Evolutionary conservation across 1,139 yeast genomes (phyloP), one percentile per base, ranked within the genome.

Genomic region (Martiniozyma asiatica): DNA sequence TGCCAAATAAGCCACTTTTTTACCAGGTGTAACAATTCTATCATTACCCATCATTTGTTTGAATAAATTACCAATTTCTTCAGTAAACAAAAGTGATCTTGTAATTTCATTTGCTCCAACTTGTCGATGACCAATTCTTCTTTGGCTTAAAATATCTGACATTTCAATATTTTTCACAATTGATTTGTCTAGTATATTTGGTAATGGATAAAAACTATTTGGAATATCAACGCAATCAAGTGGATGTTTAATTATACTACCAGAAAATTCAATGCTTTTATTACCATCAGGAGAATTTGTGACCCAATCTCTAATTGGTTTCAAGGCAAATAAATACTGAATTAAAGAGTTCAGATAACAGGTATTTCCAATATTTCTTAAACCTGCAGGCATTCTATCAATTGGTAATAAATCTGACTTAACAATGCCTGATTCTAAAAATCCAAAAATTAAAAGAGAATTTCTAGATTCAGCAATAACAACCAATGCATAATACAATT

Each of bases 321-420:
- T 70, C 30, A 89, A 73, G 8, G 87, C 79, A 55, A 84, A 89
- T 50, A 84, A 87, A 46, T 78, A 89, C 48, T 89, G 98, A 20
- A 89, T 58, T 31, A 89, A 61, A 0, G 96, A 85, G 49, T 89
- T 89, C 48, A 89, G 63, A 44, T 89, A 89, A 53, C 98, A 89
- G 0, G 98, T 87, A 49, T 89, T 89, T 20, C 98, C 97, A 42
- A 85, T 85, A 48, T 89, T 89, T 51, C 79, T 82, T 47, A 89
- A 63, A 0, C 97, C 98, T 5, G 85, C 82, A 0, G 97, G 97
- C 72, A 85, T 73, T 31, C 73, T 68, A 22, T 68, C 75, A 0
- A 73, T 55, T 1, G 84, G 78, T 18, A 79, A 53, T 14, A 72
- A 56, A 8, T 64, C 58, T 1, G 79, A 66, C 46, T 77, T 82